phyloP scores from a whole-genome alignment of 768 basidiomycete genomes.

The Xerocomus potaroensis region DNA sequence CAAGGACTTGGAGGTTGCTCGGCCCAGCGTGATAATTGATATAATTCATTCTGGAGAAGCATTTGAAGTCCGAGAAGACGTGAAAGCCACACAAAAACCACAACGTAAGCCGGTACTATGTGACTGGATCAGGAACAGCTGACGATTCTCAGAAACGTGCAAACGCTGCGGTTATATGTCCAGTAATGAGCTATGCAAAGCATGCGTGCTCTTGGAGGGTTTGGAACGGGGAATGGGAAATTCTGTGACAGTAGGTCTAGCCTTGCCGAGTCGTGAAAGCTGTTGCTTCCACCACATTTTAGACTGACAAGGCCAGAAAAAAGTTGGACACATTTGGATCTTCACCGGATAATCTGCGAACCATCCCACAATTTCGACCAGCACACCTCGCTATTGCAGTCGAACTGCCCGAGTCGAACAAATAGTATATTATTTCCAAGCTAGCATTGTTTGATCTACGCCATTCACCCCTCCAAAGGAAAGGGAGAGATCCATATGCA shows the following conservation, averaged over 20 bases:
- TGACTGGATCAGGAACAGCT: not conserved
- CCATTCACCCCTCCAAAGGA: not conserved
- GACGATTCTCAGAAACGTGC: constrained; percentile 66
- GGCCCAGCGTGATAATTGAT: constrained; percentile 95
- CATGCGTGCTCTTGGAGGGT: constrained; percentile 86
- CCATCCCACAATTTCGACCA: constrained; percentile 65
- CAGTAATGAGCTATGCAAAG: constrained; percentile 95
- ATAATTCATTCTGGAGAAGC: constrained; percentile 96
- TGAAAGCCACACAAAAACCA: constrained; percentile 77
- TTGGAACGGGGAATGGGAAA: constrained; percentile 77
- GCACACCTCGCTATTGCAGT: constrained; percentile 39
- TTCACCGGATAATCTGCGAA: constrained; percentile 64
- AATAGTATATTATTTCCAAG: not conserved
- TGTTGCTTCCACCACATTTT: constrained; percentile 8
- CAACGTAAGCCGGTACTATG: constrained; percentile 59
- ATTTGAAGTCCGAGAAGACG: constrained; percentile 79
- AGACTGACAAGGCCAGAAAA: constrained; percentile 69
- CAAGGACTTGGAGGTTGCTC: constrained; percentile 91
- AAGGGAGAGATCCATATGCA: not conserved
- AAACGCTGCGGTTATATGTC: constrained; percentile 93
- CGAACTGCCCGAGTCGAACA: constrained; percentile 29
- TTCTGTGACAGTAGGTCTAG: constrained; percentile 52
- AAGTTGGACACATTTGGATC: constrained; percentile 56
- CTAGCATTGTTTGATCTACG: not conserved
- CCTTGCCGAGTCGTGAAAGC: not conserved